phyloP scores from a whole-genome alignment of 2,329 filamentous ascomycete species.

The Fusarium haematococcum region DNA sequence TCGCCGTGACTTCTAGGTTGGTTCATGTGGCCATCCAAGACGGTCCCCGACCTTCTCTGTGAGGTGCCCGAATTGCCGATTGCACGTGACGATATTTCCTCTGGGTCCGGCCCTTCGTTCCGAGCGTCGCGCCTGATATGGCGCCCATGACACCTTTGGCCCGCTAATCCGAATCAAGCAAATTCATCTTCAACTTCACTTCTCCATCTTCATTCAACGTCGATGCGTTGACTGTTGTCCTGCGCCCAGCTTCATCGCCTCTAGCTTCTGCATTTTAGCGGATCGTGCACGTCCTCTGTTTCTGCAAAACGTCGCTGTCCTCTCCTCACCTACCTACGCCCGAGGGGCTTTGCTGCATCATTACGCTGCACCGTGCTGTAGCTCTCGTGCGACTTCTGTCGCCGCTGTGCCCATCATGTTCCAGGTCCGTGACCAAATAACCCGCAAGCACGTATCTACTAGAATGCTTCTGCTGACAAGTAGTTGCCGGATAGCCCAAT shows the following conservation, averaged over 20 bases:
- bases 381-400: conserved; percentile 2
- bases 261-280: not conserved
- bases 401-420: conserved; percentile 36
- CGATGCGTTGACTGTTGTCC: not conserved
- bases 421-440: conserved; percentile 37
- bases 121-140: conserved; percentile 2
- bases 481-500: conserved; percentile 60
- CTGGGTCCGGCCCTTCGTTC: not conserved
- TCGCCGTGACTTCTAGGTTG: not conserved
- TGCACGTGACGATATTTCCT: not conserved
- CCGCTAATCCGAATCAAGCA: conserved; percentile 31
- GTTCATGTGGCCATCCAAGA: conserved; percentile 7
- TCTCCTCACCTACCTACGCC: not conserved
- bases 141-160: conserved; percentile 17
- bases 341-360: not conserved
- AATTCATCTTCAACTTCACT: conserved; percentile 15
- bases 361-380: not conserved
- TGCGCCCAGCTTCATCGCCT: not conserved
- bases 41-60: not conserved
- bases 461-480: conserved; percentile 16
- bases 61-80: not conserved
- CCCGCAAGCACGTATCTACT: not conserved
- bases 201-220: conserved; percentile 14
- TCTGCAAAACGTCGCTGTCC: too few species aligned
- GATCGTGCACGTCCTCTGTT: too few species aligned